Conservation (phyloP, 805 yeast genomes). For the Candida odintsovae region DNA sequence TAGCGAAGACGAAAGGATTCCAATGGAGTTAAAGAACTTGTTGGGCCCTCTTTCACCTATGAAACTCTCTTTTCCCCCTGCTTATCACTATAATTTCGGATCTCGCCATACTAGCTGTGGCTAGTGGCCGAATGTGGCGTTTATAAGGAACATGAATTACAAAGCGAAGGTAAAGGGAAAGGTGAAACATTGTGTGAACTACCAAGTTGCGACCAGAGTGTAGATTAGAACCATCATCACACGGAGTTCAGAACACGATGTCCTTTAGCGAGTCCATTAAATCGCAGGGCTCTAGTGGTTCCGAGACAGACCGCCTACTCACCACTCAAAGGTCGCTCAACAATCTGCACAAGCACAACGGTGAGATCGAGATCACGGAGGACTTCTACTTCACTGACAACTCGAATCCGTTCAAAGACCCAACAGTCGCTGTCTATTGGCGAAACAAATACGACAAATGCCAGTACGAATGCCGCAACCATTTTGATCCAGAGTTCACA, state of each 20-base stretch:
- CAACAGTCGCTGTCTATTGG: slow-evolving; percentile 37
- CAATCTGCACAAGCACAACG: background rate
- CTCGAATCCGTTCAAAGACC: slow-evolving; percentile 29
- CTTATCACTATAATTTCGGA: background rate
- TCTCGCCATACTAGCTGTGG: background rate
- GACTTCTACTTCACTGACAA: background rate
- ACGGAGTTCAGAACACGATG: background rate
- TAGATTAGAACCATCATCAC: too few species aligned
- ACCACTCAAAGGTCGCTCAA: background rate
- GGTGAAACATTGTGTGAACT: too few species aligned
- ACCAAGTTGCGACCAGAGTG: too few species aligned
- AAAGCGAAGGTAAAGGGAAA: too few species aligned
- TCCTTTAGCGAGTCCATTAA: background rate
- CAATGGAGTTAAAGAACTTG: background rate
- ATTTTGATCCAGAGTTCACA: slow-evolving; percentile 49
- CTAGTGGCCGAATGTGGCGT: background rate
- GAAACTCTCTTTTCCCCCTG: too few species aligned
- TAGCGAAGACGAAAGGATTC: too few species aligned
- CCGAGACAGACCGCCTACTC: background rate
- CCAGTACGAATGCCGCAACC: slow-evolving; percentile 46
- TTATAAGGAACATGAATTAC: background rate
- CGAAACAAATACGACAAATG: slow-evolving; percentile 37
- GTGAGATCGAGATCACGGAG: background rate
- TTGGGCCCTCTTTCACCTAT: background rate
- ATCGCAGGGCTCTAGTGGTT: background rate